phyloP scores from a whole-genome alignment of 805 yeast genomes.

The Jamesozyma piceae region DNA sequence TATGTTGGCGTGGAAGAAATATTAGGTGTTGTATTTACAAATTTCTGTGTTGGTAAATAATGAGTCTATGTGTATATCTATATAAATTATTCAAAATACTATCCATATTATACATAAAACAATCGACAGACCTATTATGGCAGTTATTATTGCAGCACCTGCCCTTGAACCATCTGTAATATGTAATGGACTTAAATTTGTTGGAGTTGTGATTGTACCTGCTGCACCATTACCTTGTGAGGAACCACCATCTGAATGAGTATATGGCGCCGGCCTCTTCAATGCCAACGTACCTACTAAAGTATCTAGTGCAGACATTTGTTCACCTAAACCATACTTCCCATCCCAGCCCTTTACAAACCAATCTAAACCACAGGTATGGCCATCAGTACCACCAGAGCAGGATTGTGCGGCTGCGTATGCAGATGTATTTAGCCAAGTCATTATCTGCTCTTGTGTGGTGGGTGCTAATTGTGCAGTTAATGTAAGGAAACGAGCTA shows the following conservation, averaged over 20 bases:
- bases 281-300: constrained; percentile 34
- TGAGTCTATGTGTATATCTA: neutral
- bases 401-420: constrained; percentile 71
- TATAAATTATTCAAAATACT: constrained; percentile 16
- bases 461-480: constrained; percentile 64
- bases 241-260: constrained; percentile 56
- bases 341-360: constrained; percentile 53
- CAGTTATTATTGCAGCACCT: constrained; percentile 62
- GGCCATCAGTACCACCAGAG: constrained; percentile 76
- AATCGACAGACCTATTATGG: constrained; percentile 36
- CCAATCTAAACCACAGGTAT: constrained; percentile 86
- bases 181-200: constrained; percentile 31
- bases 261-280: constrained; percentile 45
- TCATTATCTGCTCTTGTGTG: constrained; percentile 25
- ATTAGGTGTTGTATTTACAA: constrained; percentile 81
- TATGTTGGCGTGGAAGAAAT: constrained; percentile 85
- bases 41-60: constrained; percentile 88
- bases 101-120: constrained; percentile 37
- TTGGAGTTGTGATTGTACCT: constrained; percentile 40
- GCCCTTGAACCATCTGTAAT: constrained; percentile 42
- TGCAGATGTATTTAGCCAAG: constrained; percentile 41
- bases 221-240: constrained; percentile 58
- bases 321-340: constrained; percentile 78
- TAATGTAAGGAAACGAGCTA: constrained; percentile 60
- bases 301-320: constrained; percentile 70